Evolutionary conservation across 2,329 filamentous ascomycete genomes (phyloP).

Genomic region (Aspergillus brasiliensis): DNA sequence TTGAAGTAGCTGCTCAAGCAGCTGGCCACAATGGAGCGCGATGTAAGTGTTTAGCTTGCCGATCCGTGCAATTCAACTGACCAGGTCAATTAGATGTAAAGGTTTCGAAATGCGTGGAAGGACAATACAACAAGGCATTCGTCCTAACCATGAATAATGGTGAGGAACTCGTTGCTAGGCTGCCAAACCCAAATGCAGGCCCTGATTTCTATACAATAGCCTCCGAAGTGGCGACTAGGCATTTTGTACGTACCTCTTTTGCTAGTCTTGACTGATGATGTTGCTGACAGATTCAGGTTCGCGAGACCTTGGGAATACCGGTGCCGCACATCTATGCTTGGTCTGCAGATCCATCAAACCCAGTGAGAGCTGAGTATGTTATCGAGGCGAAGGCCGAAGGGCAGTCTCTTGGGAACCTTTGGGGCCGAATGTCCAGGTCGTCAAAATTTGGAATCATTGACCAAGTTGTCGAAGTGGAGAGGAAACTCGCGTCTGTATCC

Average conservation of each 20-base stretch:
- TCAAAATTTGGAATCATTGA: constrained; percentile 16
- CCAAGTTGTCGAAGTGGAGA: constrained; percentile 27
- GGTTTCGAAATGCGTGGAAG: constrained; percentile 27
- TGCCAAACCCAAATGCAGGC: constrained; percentile 17
- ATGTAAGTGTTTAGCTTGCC: not conserved
- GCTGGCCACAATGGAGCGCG: not conserved
- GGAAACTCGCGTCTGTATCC: constrained; percentile 19
- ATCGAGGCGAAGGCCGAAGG: constrained; percentile 42
- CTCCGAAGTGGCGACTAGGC: constrained; percentile 29
- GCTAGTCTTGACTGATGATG: not conserved
- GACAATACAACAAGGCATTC: constrained; percentile 29
- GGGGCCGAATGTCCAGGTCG: constrained; percentile 24
- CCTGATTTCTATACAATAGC: constrained; percentile 23
- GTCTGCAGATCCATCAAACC: constrained; percentile 36
- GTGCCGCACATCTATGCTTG: constrained; percentile 40
- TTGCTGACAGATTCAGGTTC: constrained; percentile 10
- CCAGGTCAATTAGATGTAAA: constrained; percentile 14
- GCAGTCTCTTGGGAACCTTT: constrained; percentile 32
- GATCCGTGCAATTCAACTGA: not conserved
- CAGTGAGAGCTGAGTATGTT: constrained; percentile 44
- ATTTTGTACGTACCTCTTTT: constrained; percentile 21
- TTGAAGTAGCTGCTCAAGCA: constrained; percentile 18
- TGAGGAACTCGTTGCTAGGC: constrained; percentile 5
- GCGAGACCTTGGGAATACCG: constrained; percentile 29
- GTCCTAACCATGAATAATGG: constrained; percentile 24